Evolutionary conservation across 225 moss, liverwort and hornwort genomes (phyloP), one percentile per base, ranked within the genome.

Genomic region (Marchantia polymorpha): DNA sequence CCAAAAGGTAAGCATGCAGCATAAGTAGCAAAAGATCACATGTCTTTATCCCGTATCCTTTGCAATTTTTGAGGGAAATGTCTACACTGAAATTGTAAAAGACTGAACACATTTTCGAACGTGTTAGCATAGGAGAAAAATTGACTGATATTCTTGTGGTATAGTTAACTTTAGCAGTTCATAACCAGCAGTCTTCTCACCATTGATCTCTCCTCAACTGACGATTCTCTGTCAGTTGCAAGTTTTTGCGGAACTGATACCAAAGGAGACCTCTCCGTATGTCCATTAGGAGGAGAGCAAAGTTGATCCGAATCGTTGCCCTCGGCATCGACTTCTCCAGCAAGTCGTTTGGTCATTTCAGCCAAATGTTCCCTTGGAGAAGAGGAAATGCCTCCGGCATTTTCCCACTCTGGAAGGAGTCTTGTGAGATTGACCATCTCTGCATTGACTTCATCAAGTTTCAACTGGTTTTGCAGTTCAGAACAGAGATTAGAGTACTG

Each of bases 381-480:
- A 48, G 83, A 81, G 73, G 73, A 84, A 73, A 92, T 87, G 72
- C 84, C 63, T 1, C 91, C 90, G 53, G 85, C 69, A 67, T 74
- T 84, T 71, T 95, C 89, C 93, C 93, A 93, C 64, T 90, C 86
- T 53, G 91, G 88, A 83, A 95, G 88, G 47, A 86, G 78, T 91
- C 89, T 89, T 61, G 80, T 81, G 19, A 93, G 84, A 75, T 81
- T 77, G 50, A 79, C 74, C 92, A 94, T 92, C 88, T 92, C 92
- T 5, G 72, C 80, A 52, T 91, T 91, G 30, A 92, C 89, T 53
- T 90, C 87, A 50, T 91, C 89, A 52, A 94, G 81, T 82, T 92
- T 91, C 59, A 92, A 61, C 90, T 94, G 84, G 72, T 81, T 51
- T 53, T 75, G 56, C 49, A 76, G 1, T 73, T 0, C 22, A 65